Conservation (phyloP, 352 stramenopile species). For the Globisporangium heterothallicum region DNA sequence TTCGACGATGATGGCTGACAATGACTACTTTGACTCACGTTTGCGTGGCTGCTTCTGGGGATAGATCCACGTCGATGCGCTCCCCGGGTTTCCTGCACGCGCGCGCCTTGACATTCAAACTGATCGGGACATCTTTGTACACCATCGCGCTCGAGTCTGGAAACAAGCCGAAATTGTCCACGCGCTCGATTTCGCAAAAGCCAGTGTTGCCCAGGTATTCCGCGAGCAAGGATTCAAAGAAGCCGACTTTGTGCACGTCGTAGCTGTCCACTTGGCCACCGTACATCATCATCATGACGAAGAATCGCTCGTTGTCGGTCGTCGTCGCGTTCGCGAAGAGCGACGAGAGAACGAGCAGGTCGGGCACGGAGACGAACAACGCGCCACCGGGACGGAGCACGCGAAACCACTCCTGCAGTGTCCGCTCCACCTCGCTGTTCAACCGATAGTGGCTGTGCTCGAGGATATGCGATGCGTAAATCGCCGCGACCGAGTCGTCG, state of each 20-base stretch:
- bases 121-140: constrained; percentile 45
- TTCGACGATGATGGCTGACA: not conserved
- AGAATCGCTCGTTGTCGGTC: constrained; percentile 42
- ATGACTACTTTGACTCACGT: too few species aligned
- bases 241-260: constrained; percentile 79
- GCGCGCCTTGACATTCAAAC: constrained; percentile 51
- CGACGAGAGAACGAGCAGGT: constrained; percentile 48
- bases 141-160: constrained; percentile 38
- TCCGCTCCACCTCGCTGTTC: constrained; percentile 33
- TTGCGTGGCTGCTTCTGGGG: not conserved
- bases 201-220: constrained; percentile 35
- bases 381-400: constrained; percentile 52
- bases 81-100: constrained; percentile 19
- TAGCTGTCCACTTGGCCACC: constrained; percentile 57
- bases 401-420: constrained; percentile 66
- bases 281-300: constrained; percentile 74
- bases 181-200: constrained; percentile 50
- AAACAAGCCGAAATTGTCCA: constrained; percentile 54
- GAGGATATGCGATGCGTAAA: constrained; percentile 76
- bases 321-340: constrained; percentile 58
- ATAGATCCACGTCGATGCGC: constrained; percentile 2
- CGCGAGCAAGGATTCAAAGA: constrained; percentile 48
- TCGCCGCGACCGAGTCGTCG: constrained; percentile 39
- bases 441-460: constrained; percentile 71
- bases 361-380: constrained; percentile 58